phyloP scores from a whole-genome alignment of 768 basidiomycete species.

The Leccinum barrowsii region DNA sequence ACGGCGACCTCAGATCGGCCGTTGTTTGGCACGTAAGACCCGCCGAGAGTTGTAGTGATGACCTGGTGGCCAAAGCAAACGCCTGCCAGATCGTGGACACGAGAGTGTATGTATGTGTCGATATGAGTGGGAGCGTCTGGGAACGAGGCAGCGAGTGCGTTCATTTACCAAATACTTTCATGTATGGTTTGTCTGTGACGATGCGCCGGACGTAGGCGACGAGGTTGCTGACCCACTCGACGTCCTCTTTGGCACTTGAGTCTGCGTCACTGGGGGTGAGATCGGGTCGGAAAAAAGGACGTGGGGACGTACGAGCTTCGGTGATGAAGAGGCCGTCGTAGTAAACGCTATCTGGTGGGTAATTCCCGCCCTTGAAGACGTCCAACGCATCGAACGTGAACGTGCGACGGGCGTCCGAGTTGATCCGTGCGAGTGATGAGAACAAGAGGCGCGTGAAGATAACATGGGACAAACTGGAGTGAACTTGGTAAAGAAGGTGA shows the following conservation, averaged over 20 bases:
- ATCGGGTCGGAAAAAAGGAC: background rate
- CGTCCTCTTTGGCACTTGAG: slow-evolving; percentile 56
- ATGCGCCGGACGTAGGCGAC: slow-evolving; percentile 39
- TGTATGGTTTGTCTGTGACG: no score
- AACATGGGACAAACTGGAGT: no score
- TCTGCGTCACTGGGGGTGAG: slow-evolving; percentile 34
- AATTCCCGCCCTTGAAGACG: slow-evolving; percentile 69
- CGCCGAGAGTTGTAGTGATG: no score
- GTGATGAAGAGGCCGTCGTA: slow-evolving; percentile 62
- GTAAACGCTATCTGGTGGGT: slow-evolving; percentile 45
- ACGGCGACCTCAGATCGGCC: no score
- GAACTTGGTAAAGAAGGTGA: no score
- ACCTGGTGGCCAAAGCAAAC: no score
- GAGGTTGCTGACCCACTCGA: slow-evolving; percentile 75
- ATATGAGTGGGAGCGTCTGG: background rate
- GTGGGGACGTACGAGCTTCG: slow-evolving; percentile 49
- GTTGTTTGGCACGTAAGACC: no score
- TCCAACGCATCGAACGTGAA: slow-evolving; percentile 69
- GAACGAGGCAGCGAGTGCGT: no score
- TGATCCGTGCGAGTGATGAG: slow-evolving; percentile 26
- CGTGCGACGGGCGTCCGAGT: slow-evolving; percentile 12
- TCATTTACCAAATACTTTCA: slow-evolving; percentile 57
- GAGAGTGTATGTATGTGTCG: no score
- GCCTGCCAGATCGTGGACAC: no score
- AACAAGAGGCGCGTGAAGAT: slow-evolving; percentile 43